Percentiles rank a stretch among this genome's conserved stretches.
Conservation (phyloP, 768 basidiomycete genomes). For the Steccherinum ochraceum region DNA sequence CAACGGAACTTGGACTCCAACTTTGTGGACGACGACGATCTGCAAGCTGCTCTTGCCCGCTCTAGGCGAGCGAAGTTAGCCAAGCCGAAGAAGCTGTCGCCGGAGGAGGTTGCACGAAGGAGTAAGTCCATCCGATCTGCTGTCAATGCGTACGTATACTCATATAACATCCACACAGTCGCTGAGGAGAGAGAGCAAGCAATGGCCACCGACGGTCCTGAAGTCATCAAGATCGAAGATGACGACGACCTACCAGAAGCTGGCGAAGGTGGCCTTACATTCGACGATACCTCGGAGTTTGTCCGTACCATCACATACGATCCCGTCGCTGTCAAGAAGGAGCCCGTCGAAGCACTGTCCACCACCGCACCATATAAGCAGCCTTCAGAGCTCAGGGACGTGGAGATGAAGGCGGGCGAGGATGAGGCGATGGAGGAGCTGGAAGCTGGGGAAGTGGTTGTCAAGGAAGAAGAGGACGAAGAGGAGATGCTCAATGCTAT, state of each 20-base stretch:
- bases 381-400: constrained; percentile 28
- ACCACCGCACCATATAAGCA: constrained; percentile 20
- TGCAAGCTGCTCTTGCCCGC: constrained; percentile 87
- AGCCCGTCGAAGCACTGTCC: constrained; percentile 17
- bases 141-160: constrained; percentile 1
- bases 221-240: constrained; percentile 41
- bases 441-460: constrained; percentile 73
- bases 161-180: constrained; percentile 36
- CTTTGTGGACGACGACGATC: constrained; percentile 97
- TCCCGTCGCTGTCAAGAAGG: constrained; percentile 37
- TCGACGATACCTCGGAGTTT: constrained; percentile 97
- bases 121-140: constrained; percentile 38
- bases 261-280: constrained; percentile 58
- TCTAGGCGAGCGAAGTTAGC: constrained; percentile 77
- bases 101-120: constrained; percentile 76
- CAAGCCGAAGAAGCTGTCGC: constrained; percentile 67
- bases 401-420: constrained; percentile 42
- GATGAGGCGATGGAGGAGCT: constrained; percentile 68
- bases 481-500: constrained; percentile 77
- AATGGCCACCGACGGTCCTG: constrained; percentile 33
- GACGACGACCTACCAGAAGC: constrained; percentile 26
- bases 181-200: constrained; percentile 54
- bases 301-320: constrained; percentile 77
- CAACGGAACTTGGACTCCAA: constrained; percentile 75
- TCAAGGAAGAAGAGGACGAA: constrained; percentile 76